phyloP scores from a whole-genome alignment of 176 grass and related monocot genomes.

The Aegilops speltoides region DNA sequence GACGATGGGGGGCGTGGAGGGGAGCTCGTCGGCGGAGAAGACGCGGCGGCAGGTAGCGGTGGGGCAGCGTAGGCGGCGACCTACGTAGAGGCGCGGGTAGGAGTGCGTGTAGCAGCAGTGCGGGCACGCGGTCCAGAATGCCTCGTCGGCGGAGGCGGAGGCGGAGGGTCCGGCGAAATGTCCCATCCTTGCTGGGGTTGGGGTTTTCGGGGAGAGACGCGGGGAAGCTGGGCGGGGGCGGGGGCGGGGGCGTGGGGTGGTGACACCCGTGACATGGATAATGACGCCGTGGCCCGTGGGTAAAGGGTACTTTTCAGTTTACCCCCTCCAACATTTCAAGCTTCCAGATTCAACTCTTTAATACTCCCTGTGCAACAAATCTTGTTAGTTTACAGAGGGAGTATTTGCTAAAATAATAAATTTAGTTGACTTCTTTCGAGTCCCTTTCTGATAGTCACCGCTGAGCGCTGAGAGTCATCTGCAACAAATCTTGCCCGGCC shows the following conservation, averaged over 20 bases:
- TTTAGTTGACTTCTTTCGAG: no score
- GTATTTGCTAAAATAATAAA: no score
- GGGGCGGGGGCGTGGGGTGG: neutral
- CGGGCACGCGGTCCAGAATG: constrained; percentile 51
- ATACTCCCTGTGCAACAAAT: neutral
- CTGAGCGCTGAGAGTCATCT: no score
- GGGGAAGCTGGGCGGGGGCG: neutral
- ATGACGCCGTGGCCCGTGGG: no score
- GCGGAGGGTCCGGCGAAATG: constrained; percentile 18
- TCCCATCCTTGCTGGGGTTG: constrained; percentile 13
- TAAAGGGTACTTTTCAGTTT: neutral
- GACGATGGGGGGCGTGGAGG: constrained; percentile 34
- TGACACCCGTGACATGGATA: neutral
- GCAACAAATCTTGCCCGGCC: no score
- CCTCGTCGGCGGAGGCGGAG: neutral
- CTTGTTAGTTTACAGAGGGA: no score
- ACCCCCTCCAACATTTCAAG: neutral
- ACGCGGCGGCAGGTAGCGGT: constrained; percentile 38
- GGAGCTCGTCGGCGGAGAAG: constrained; percentile 40
- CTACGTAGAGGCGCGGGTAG: constrained; percentile 40
- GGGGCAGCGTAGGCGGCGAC: constrained; percentile 43
- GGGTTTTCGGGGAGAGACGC: neutral
- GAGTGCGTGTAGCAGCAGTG: constrained; percentile 50
- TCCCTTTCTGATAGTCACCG: no score
- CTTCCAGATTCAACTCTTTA: neutral